These are phyloP conservation scores for Nicotiana tomentosiformis DNA, from an alignment of 257 asterid genomes.

Conservation along the genomic window DNA sequence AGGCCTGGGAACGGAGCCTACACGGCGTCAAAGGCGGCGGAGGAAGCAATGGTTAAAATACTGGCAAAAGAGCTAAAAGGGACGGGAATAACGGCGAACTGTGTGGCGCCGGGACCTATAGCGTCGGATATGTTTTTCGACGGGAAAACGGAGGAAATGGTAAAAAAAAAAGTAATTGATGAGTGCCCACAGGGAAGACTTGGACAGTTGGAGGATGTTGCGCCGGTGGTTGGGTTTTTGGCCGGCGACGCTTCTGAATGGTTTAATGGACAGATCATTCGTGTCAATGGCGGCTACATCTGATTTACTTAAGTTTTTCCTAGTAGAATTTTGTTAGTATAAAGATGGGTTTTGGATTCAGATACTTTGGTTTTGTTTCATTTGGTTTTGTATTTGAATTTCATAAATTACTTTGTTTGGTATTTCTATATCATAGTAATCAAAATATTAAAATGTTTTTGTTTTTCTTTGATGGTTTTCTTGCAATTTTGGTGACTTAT, in stretches of 20 bases:
- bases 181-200: constrained; percentile 49
- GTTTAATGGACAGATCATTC: constrained; percentile 61
- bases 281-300: constrained; percentile 29
- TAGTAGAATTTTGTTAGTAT: no score
- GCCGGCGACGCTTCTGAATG: constrained; percentile 50
- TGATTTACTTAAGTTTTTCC: neutral
- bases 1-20: constrained; percentile 48
- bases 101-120: constrained; percentile 59
- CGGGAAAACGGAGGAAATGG: constrained; percentile 50
- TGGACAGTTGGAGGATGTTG: constrained; percentile 55
- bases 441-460: no score
- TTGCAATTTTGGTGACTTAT: no score
- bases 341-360: no score
- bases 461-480: no score
- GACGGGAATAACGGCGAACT: constrained; percentile 48
- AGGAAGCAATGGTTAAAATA: constrained; percentile 66
- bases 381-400: no score
- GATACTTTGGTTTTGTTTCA: no score
- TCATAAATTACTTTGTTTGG: no score
- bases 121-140: constrained; percentile 58
- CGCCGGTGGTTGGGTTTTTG: constrained; percentile 48
- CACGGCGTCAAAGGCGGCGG: constrained; percentile 67
- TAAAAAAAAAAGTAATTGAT: constrained; percentile 29
- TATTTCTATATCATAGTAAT: no score
- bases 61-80: constrained; percentile 70